Percentiles rank a stretch among this genome's conserved stretches.
phyloP scores from a whole-genome alignment of 805 yeast genomes.

The Schwanniomyces polymorphus region DNA sequence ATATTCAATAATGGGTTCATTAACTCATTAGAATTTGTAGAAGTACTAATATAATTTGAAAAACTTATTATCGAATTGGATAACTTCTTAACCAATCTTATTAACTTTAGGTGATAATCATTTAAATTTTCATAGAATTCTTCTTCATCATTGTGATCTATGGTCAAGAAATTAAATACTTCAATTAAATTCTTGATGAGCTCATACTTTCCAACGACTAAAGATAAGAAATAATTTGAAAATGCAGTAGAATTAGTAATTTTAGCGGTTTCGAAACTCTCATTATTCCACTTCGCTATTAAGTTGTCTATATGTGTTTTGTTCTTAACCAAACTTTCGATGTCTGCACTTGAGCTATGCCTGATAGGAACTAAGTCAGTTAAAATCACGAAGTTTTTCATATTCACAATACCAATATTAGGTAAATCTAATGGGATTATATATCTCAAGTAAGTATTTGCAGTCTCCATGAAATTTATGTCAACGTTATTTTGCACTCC shows the following conservation, averaged over 20 bases:
- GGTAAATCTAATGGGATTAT: slow-evolving; percentile 14
- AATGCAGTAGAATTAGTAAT: neutral
- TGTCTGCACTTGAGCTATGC: neutral
- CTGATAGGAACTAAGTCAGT: slow-evolving; percentile 13
- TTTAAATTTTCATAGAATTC: slow-evolving; percentile 19
- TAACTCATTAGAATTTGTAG: slow-evolving; percentile 10
- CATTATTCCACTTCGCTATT: slow-evolving; percentile 1
- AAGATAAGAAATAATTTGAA: slow-evolving; percentile 17
- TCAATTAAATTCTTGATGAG: slow-evolving; percentile 37
- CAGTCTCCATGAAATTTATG: slow-evolving; percentile 5
- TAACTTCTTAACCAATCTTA: slow-evolving; percentile 36
- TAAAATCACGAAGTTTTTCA: slow-evolving; percentile 11
- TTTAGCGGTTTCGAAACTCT: neutral
- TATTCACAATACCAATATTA: slow-evolving; percentile 9
- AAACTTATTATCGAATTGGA: slow-evolving; percentile 26
- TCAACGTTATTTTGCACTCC: slow-evolving; percentile 26
- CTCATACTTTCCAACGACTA: slow-evolving; percentile 35
- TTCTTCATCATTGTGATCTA: slow-evolving; percentile 15
- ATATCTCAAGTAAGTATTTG: slow-evolving; percentile 11
- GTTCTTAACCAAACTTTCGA: slow-evolving; percentile 13
- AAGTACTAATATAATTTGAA: slow-evolving; percentile 28
- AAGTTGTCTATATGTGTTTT: slow-evolving; percentile 5
- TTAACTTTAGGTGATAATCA: slow-evolving; percentile 41
- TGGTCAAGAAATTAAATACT: slow-evolving; percentile 13
- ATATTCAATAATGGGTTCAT: slow-evolving; percentile 34